A percentile compares a stretch with the other conserved stretches of the same genome.
phyloP scores from a whole-genome alignment of 352 stramenopile genomes.

The Phytophthora pisi region DNA sequence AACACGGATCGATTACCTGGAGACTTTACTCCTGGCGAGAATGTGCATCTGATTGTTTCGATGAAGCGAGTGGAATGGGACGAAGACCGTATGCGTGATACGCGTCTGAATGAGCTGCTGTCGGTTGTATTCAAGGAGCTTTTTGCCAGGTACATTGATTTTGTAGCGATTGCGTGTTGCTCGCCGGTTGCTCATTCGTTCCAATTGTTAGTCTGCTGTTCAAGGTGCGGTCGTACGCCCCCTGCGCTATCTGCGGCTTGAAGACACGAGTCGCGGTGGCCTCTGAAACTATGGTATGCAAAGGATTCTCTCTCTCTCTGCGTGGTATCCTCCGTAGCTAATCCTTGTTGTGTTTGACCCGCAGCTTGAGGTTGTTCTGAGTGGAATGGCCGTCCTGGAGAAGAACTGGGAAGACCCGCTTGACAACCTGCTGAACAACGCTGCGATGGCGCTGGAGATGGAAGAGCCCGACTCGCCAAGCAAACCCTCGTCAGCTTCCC shows the following conservation, averaged over 20 bases:
- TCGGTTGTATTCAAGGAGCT: conserved; percentile 88
- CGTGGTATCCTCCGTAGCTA: neutral
- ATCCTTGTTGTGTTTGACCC: neutral
- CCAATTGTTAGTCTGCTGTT: conserved; percentile 52
- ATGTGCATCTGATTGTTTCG: conserved; percentile 86
- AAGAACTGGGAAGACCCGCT: conserved; percentile 53
- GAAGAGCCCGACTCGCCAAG: conserved; percentile 26
- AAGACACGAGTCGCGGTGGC: conserved; percentile 78
- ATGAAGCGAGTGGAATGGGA: conserved; percentile 91
- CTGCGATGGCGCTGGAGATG: conserved; percentile 45
- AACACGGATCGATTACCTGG: conserved; percentile 83
- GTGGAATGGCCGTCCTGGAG: conserved; percentile 78
- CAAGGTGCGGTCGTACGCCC: conserved; percentile 63
- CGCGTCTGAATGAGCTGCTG: conserved; percentile 80
- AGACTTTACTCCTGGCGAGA: conserved; percentile 69
- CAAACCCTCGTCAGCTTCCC: conserved; percentile 19
- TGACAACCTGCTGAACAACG: conserved; percentile 56
- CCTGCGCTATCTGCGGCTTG: conserved; percentile 83
- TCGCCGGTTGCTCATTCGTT: neutral
- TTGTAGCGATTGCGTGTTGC: too few species aligned
- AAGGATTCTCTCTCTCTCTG: neutral
- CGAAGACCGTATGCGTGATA: conserved; percentile 87
- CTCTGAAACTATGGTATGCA: conserved; percentile 79
- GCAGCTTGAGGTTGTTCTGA: conserved; percentile 88
- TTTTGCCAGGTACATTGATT: conserved; percentile 66